Evolutionary conservation across 805 yeast species (phyloP).

Genomic region (Suhomyces sp.): DNA sequence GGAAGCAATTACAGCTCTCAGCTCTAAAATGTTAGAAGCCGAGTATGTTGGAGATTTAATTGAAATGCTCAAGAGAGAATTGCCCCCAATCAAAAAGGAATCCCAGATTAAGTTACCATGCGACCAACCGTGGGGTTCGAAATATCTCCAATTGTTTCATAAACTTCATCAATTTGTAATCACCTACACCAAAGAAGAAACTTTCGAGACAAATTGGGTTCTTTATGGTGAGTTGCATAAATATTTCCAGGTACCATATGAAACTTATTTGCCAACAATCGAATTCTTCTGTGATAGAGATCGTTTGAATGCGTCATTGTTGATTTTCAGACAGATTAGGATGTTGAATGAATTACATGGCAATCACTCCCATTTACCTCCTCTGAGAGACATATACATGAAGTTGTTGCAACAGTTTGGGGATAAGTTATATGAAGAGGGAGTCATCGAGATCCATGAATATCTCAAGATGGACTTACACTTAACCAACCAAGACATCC

Average conservation of each 20-base stretch:
- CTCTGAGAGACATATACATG: constrained; percentile 53
- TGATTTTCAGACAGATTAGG: constrained; percentile 61
- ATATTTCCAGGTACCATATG: constrained; percentile 57
- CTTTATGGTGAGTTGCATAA: constrained; percentile 57
- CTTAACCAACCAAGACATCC: constrained; percentile 52
- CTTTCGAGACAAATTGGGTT: constrained; percentile 53
- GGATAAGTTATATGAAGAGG: constrained; percentile 56
- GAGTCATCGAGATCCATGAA: constrained; percentile 63
- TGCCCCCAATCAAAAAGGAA: constrained; percentile 35
- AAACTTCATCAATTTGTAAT: constrained; percentile 31
- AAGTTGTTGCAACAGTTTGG: constrained; percentile 64
- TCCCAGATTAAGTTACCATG: constrained; percentile 27
- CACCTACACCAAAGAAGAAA: constrained; percentile 26
- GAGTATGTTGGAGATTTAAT: constrained; percentile 43
- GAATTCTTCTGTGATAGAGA: constrained; percentile 52
- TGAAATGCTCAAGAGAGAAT: constrained; percentile 40
- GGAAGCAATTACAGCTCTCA: constrained; percentile 28
- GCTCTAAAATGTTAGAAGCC: constrained; percentile 28
- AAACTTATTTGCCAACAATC: constrained; percentile 58
- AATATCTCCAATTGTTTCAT: constrained; percentile 30
- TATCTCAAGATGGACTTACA: constrained; percentile 59
- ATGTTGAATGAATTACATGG: constrained; percentile 54
- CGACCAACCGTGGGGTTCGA: constrained; percentile 20
- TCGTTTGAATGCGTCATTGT: constrained; percentile 61
- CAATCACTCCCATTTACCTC: constrained; percentile 21